Evolutionary conservation across 768 basidiomycete genomes (phyloP), one percentile per base, ranked within the genome.

Genomic region (Pisolithus marmoratus): DNA sequence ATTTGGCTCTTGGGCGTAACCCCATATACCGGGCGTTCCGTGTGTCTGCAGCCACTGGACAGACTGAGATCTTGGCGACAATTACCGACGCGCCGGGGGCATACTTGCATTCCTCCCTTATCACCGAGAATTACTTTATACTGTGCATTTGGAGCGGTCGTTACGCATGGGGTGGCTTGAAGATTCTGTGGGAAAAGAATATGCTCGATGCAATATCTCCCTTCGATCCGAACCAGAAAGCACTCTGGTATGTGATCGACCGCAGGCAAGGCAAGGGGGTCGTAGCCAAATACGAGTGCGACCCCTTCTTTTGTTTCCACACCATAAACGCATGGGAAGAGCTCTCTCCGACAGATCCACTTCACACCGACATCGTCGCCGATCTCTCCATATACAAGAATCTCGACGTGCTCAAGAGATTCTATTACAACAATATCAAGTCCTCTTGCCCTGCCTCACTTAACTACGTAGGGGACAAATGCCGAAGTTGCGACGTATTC

Each of bases 231-330:
- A 54, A 63, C n/a, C 46, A 50, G 22, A 58, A 63, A 38, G 61
- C 69, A 0, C 40, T 67, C 37, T 74, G 72, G 64, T 73, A 70
- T 27, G 64, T 74, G 46, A 52, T 74, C 42, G 71, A 74, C 54
- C 69, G 72, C 45, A 60, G 63, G 50, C 54, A 63, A 24, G 66
- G 61, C 19, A 66, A 60, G 48, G 72, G 73, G 0, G 59, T 74
- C 31, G 60, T 74, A 5, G 66, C 71, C 41, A 68, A 65, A 50
- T 74, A 72, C 57, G 63, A 64, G 50, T 65, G 60, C 41, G 61
- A 64, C 43, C 63, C 71, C 0, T 74, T 73, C 60, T 74, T 73
- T 57, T 64, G 60, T 50, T 74, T 74, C 60, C 73, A 74, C 50
- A 54, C 60, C 24, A 15, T 73, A 53, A 74, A 74, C n/a, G 68